These are phyloP conservation scores for Cladophialophora bantiana DNA, from an alignment of 2,329 filamentous ascomycete species.

Conservation along the genomic window DNA sequence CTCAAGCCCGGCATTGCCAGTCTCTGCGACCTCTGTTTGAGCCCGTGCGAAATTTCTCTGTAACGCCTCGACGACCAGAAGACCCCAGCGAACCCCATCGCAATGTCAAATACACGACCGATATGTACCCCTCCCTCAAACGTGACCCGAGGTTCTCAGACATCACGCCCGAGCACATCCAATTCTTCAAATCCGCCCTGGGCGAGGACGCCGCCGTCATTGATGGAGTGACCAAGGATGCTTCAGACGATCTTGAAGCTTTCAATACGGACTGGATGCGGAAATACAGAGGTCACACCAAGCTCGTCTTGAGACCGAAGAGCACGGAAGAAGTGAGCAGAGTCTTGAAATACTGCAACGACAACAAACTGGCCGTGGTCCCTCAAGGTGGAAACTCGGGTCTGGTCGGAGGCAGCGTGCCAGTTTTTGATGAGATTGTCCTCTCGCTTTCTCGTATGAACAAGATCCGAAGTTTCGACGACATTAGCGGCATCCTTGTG, in stretches of 20 bases:
- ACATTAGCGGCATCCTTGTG: constrained; percentile 87
- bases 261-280: constrained; percentile 99
- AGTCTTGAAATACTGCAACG: constrained; percentile 93
- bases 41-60: constrained; percentile 31
- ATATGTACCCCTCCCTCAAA: constrained; percentile 79
- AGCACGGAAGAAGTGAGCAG: constrained; percentile 88
- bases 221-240: constrained; percentile 79
- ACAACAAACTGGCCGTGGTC: constrained; percentile 88
- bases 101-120: constrained; percentile 76
- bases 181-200: constrained; percentile 81
- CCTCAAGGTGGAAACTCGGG: constrained; percentile 98
- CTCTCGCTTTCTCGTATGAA: constrained; percentile 92
- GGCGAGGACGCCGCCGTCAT: constrained; percentile 80
- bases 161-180: constrained; percentile 79
- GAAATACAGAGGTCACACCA: constrained; percentile 92
- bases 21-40: constrained; percentile 17
- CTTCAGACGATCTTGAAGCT: constrained; percentile 79
- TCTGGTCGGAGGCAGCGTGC: constrained; percentile 91
- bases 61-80: constrained; percentile 27
- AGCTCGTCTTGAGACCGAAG: constrained; percentile 83
- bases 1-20: constrained; percentile 19
- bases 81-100: constrained; percentile 34
- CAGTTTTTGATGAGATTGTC: constrained; percentile 98
- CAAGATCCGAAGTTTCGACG: constrained; percentile 87
- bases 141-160: constrained; percentile 74